Conservation (phyloP, 371 early-diverging fungal species). For the Parasitella parasitica region DNA sequence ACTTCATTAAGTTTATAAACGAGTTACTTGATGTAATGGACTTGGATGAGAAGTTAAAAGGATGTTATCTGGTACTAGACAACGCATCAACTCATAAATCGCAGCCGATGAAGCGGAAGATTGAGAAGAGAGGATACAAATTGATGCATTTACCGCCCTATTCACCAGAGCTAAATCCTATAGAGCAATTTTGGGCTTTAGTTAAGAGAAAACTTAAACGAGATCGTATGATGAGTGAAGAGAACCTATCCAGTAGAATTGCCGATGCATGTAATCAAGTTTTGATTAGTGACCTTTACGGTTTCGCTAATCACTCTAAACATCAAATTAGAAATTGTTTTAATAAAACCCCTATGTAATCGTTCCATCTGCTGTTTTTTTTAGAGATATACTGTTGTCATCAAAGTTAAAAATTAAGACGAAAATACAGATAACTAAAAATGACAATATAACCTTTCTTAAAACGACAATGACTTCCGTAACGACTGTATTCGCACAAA, state of each 20-base stretch:
- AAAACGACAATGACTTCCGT: too few species aligned
- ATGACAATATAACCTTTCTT: too few species aligned
- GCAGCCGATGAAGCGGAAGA: constrained; percentile 4
- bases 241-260: constrained; percentile 17
- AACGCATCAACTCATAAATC: constrained; percentile 14
- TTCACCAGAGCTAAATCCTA: constrained; percentile 13
- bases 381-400: not conserved
- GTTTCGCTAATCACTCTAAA: constrained; percentile 11
- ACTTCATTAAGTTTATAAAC: constrained; percentile 16
- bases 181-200: constrained; percentile 16
- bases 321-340: constrained; percentile 12
- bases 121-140: constrained; percentile 13
- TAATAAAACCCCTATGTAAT: constrained; percentile 10
- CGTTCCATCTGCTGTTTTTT: constrained; percentile 8
- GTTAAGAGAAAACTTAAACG: constrained; percentile 13
- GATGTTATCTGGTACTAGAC: constrained; percentile 10
- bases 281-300: constrained; percentile 16
- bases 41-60: constrained; percentile 13
- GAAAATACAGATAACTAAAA: too few species aligned
- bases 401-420: too few species aligned
- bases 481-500: constrained; percentile 9
- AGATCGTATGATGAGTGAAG: constrained; percentile 13
- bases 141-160: constrained; percentile 11
- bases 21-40: constrained; percentile 14
- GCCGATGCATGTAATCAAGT: constrained; percentile 20